Conservation (phyloP, 2,329 filamentous ascomycete species). For the Celoporthe dispersa region DNA sequence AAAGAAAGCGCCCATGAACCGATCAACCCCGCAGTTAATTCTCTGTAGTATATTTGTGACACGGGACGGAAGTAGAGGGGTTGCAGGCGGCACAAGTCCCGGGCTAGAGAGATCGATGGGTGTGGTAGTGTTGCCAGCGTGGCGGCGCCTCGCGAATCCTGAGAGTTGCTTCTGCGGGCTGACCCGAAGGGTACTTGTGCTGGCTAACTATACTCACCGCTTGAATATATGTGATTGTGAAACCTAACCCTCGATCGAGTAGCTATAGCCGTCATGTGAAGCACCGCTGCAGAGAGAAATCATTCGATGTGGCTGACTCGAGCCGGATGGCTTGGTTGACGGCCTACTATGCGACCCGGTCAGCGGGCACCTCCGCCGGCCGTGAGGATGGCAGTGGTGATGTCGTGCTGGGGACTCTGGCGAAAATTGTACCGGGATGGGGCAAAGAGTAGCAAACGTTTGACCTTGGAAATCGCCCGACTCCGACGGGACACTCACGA, state of each 20-base stretch:
- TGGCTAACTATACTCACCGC: neutral
- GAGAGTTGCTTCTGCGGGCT: slow-evolving; percentile 18
- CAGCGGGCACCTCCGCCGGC: slow-evolving; percentile 20
- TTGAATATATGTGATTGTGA: neutral
- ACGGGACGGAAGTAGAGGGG: slow-evolving; percentile 2
- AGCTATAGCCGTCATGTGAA: neutral
- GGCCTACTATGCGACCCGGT: neutral
- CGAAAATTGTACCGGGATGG: neutral
- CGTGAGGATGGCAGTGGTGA: neutral
- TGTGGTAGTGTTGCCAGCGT: slow-evolving; percentile 14
- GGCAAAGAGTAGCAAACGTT: neutral
- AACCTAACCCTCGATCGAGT: neutral
- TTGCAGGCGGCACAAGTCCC: neutral
- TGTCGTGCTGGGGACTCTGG: neutral
- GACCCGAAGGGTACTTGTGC: slow-evolving; percentile 9
- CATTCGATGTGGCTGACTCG: slow-evolving; percentile 27
- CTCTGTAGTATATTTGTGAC: neutral
- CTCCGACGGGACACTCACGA: neutral
- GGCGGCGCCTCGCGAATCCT: slow-evolving; percentile 9
- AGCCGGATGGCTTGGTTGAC: neutral
- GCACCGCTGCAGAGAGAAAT: slow-evolving; percentile 13
- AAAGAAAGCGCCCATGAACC: slow-evolving; percentile 1
- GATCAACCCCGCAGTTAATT: slow-evolving; percentile 13
- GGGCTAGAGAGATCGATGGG: slow-evolving; percentile 4
- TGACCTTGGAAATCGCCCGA: neutral